phyloP scores from a whole-genome alignment of 1,139 yeast genomes.

The Yamadazyma taylorii region DNA sequence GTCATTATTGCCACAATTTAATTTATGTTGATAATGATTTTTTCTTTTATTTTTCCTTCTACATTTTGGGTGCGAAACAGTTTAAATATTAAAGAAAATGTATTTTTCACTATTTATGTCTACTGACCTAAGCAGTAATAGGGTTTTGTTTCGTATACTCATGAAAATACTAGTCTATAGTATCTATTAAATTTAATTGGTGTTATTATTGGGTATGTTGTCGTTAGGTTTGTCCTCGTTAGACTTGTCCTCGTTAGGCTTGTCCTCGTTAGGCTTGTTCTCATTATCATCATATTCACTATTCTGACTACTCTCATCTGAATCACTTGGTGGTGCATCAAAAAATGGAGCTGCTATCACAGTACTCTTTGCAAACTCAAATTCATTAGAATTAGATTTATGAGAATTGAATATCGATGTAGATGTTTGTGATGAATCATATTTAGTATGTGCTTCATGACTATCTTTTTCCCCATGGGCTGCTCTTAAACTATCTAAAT shows the following conservation, averaged over 20 bases:
- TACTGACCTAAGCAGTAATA: too few species aligned
- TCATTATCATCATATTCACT: conserved; percentile 15
- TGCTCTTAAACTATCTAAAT: conserved; percentile 19
- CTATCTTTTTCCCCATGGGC: conserved; percentile 6
- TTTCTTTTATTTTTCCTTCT: neutral
- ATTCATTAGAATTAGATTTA: conserved; percentile 6
- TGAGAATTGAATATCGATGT: conserved; percentile 9
- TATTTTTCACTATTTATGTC: too few species aligned
- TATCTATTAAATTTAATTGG: neutral
- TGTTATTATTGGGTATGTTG: conserved; percentile 1
- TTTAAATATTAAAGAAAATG: too few species aligned
- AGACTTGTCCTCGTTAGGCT: too few species aligned
- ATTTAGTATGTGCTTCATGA: conserved; percentile 9
- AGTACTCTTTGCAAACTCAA: conserved; percentile 16
- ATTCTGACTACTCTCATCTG: conserved; percentile 24
- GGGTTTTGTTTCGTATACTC: neutral
- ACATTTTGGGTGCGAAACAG: neutral
- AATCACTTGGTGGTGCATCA: conserved; percentile 40
- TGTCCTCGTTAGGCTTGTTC: neutral
- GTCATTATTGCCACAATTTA: conserved; percentile 7
- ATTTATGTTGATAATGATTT: neutral
- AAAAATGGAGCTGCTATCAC: conserved; percentile 44
- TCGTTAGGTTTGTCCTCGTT: too few species aligned
- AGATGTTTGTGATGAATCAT: conserved; percentile 16
- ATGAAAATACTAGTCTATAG: conserved; percentile 5